Base-by-base conservation (phyloP, 495 filamentous ascomycete species). In the Achaetomiella virescens region DNA sequence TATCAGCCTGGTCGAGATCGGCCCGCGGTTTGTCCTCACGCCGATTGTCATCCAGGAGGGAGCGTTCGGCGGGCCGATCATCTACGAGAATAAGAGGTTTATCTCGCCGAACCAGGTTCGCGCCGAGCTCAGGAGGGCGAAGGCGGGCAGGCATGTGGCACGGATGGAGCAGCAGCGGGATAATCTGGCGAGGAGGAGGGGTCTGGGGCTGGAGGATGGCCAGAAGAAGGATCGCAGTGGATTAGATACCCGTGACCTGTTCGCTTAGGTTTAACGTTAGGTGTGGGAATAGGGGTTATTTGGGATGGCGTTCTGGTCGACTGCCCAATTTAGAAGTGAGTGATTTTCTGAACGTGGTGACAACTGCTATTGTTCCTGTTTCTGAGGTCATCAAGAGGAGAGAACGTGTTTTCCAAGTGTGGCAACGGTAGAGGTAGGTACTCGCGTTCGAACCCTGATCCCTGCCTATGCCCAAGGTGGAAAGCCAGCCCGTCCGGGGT, bases 21-120 rank as follows among this genome's bases (percentile, higher is more conserved):
- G 93, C 1, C 92, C 95, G 6, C 80, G 93, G 46, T 96, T 97
- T 65, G 92, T 97, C 20, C 74, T 97, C 48, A 97, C 92, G 44
- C 93, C 95, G 2, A 97, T 97, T 57, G 83, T 97, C 43, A 96
- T 99, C 60, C 81, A 96, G 51, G 93, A 99, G 70, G 89, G 87
- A 27, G 90, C 87, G 58, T 99, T 99, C 62, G 93, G 93, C 49
- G 93, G 93, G 0, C 95, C 95, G 1, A 88, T 97, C 52, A 91
- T 98, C 59, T 97, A 96, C 75, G 91, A 97, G 81, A 98, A 98
- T 71, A 95, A 93, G 79, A 89, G 96, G 65, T 98, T 96, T 65
- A 89, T 98, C 50, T 90, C 85, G 62, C 95, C 93, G 29, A 98
- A 98, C 76, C 90, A 96, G 71, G 83, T 98, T 58, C 80, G 93